Conservation (phyloP, 768 basidiomycete species). For the Jaapia argillacea region DNA sequence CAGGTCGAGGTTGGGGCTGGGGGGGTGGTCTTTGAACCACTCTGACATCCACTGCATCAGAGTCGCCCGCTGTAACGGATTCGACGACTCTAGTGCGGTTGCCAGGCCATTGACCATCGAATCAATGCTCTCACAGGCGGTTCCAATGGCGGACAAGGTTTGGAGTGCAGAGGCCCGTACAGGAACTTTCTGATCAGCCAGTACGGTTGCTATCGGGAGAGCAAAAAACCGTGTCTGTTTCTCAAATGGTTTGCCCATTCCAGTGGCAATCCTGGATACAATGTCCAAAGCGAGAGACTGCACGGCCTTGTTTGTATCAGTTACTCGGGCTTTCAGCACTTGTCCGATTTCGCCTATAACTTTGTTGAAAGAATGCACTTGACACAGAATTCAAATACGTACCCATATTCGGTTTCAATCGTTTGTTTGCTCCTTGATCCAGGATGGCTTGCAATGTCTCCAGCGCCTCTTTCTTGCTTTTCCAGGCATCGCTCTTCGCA, state of each 20-base stretch:
- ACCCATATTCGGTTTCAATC: constrained; percentile 89
- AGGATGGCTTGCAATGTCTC: constrained; percentile 75
- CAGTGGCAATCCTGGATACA: constrained; percentile 78
- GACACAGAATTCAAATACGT: constrained; percentile 11
- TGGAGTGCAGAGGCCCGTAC: constrained; percentile 71
- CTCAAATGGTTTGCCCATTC: constrained; percentile 95
- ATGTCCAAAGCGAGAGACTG: constrained; percentile 87
- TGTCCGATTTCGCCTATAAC: constrained; percentile 77
- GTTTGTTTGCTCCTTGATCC: constrained; percentile 87
- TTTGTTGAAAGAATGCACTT: constrained; percentile 3
- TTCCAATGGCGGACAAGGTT: constrained; percentile 74
- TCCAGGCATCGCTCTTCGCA: constrained; percentile 92
- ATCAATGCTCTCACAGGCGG: constrained; percentile 79
- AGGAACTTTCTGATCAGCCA: constrained; percentile 88
- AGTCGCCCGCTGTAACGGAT: constrained; percentile 79
- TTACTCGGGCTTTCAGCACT: constrained; percentile 79
- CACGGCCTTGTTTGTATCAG: constrained; percentile 91
- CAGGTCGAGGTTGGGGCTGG: constrained; percentile 52
- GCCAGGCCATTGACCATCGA: constrained; percentile 70
- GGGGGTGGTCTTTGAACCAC: constrained; percentile 61
- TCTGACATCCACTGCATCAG: constrained; percentile 74
- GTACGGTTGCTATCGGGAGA: constrained; percentile 67
- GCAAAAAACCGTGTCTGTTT: constrained; percentile 75
- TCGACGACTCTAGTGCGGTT: constrained; percentile 73
- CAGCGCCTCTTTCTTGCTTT: constrained; percentile 90